A percentile compares a stretch with the other conserved stretches of the same genome.
phyloP scores from a whole-genome alignment of 768 basidiomycete genomes.

The Symmetrospora coprosmae region DNA sequence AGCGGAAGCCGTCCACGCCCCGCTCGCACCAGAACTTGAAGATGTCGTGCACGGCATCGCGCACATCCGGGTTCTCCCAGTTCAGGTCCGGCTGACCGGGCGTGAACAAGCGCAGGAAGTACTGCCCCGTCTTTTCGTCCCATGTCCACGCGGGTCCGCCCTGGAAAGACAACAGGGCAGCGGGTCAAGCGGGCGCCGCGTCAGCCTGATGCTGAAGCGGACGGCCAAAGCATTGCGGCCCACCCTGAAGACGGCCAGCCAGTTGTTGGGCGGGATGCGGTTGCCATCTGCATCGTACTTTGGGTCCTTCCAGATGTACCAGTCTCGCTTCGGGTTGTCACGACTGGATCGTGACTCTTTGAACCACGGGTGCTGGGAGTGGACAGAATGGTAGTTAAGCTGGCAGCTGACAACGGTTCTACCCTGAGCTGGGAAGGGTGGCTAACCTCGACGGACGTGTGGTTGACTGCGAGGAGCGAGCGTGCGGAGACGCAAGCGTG shows the following conservation, averaged over 20 bases:
- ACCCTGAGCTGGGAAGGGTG: not conserved
- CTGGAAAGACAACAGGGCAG: not conserved
- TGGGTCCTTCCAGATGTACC: conserved; percentile 62
- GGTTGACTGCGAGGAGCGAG: conserved; percentile 66
- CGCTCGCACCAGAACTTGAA: conserved; percentile 63
- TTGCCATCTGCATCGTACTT: conserved; percentile 45
- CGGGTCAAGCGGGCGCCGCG: not conserved
- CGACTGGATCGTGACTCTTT: conserved; percentile 45
- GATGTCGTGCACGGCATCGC: conserved; percentile 42
- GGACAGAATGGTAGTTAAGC: not conserved
- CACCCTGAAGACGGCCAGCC: conserved; percentile 43
- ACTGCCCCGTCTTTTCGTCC: conserved; percentile 52
- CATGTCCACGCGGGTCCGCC: conserved; percentile 58
- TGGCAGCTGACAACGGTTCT: not conserved
- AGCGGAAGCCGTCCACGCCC: conserved; percentile 62
- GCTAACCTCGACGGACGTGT: conserved; percentile 46
- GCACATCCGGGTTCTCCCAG: conserved; percentile 54
- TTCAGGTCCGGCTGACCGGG: conserved; percentile 61
- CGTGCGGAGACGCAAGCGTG: conserved; percentile 38
- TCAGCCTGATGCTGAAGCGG: not conserved
- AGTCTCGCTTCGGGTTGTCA: conserved; percentile 51
- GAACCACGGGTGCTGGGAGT: conserved; percentile 56
- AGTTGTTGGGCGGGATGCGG: conserved; percentile 56
- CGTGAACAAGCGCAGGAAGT: conserved; percentile 57
- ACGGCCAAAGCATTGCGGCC: not conserved